Evolutionary conservation across 2,329 filamentous ascomycete genomes (phyloP), one percentile per base, ranked within the genome.

Genomic region (Cladosporium sp.): DNA sequence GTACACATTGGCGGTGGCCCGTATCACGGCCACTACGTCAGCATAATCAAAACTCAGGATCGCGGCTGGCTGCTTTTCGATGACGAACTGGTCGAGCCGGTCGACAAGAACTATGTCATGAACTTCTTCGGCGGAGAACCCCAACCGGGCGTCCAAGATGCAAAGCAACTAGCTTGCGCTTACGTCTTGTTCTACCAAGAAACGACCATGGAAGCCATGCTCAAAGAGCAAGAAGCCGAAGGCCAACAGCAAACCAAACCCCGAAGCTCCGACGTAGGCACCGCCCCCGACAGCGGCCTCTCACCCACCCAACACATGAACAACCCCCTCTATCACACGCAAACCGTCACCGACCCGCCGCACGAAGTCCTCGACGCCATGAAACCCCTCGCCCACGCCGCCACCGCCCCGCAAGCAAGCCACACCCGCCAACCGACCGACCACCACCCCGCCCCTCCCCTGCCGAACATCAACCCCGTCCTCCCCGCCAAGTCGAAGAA

Each of bases 131-230:
- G 93, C 13, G 93, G 96, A 66, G 89, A 88, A 63, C 64, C 65
- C 4, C 56, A 65, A 24, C 64, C 65, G 13, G 64, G 66, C 13
- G 50, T 61, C 1, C 64, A 75, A 47, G 72, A 73, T 42, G 90
- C 89, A 3, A 65, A 61, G 48, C 66, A 68, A 50, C 82, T 95
- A 68, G 93, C 93, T 8, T 96, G 91, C 61, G 93, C 93, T 24
- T 99, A 99, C 63, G 91, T 99, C 13, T 75, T 99, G 8, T 99
- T 99, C 69, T 99, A 99, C 70, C 93, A 96, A 67, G 92, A 99
- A 69, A 97, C 83, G 2, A 86, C 83, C 0, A 66, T 83, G 20
- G 83, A 86, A 63, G 82, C 80, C 2, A 77, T 86, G 61, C 74
- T 80, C 62, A 84, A 83, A 51, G 91, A 97, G 69, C 87, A 95